Base-by-base conservation (phyloP, 108 stramenopile species). In the Licmophora abbreviata region DNA sequence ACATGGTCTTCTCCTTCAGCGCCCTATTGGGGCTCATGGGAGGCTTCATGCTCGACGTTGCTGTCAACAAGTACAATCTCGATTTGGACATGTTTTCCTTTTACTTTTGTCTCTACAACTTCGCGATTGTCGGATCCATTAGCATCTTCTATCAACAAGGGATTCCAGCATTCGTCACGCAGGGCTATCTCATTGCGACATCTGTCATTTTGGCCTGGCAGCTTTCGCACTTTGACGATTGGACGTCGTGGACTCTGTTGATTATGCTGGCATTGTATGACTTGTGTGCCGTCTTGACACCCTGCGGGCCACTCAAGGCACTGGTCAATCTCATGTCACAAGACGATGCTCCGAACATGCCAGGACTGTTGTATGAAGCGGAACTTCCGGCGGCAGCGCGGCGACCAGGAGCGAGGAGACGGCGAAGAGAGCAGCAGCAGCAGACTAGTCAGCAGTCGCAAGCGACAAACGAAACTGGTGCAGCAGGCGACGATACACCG, bases 321-420 rank as follows among this genome's bases (percentile, higher is more conserved):
- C 64, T 98, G 14, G 89, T 97, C 5, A 66, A 86, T 22, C 47
- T 95, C 33, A 87, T 95, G 81, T 76, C 79, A 24, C 62, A 80
- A 52, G 66, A 81, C 29, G 85, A 91, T 56, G 87, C 89, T 8
- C 94, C 90, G 17, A 48, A 65, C 0, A 83, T 98, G 66, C 96
- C 97, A n/a, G 96, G 97, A 9, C 50, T 98, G 42, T 70, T 98
- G 45, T 98, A 97, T 70, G 97, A 98, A 63, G 96, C 94, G 25
- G 26, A 68, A 22, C 54, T 89, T 23, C 79, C 88, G 0, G 50
- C 45, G 9, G 73, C 63, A 35, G 74, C 71, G 8, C 56, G 57
- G 28, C 58, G 75, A 28, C 78, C 71, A 7, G 57, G n/a, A n/a
- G n/a, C n/a, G n/a, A n/a, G n/a, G n/a, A n/a, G 45, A 47, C 22